Percentiles rank a stretch among this genome's conserved stretches.
Conservation (phyloP, 2,329 filamentous ascomycete genomes). For the Colletotrichum phormii region DNA sequence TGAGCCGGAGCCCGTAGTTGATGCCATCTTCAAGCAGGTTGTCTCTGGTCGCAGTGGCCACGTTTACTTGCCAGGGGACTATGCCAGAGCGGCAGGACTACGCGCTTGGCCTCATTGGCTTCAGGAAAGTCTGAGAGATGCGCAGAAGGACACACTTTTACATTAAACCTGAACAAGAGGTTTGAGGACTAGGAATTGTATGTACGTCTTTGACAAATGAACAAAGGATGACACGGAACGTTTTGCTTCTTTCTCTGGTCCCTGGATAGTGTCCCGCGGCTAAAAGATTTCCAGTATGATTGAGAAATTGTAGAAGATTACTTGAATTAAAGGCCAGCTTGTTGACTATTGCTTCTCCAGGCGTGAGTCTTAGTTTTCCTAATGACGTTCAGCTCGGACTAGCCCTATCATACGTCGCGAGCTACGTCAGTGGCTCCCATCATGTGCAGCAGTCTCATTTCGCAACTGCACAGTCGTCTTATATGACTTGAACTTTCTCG, state of each 20-base stretch:
- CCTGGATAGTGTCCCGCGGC: not conserved
- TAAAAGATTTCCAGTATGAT: not conserved
- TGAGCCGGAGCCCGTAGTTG: conserved; percentile 21
- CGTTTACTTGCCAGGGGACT: conserved; percentile 11
- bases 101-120: conserved; percentile 14
- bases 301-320: not conserved
- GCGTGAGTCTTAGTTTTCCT: not conserved
- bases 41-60: conserved; percentile 28
- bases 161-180: not conserved
- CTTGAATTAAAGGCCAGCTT: not conserved
- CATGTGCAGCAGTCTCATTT: conserved; percentile 18
- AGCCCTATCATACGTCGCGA: not conserved
- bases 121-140: conserved; percentile 2
- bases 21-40: conserved; percentile 23
- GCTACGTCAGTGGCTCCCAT: not conserved
- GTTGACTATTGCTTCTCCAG: not conserved
- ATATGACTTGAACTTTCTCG: conserved; percentile 43
- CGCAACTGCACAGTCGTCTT: conserved; percentile 32
- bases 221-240: no score
- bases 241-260: no score
- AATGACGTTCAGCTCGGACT: not conserved
- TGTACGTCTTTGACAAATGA: not conserved
- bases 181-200: not conserved
- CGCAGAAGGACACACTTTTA: conserved; percentile 1
- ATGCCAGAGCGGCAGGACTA: not conserved